Evolutionary conservation across 805 yeast species (phyloP).

Genomic region (Cyberlindnera subsufficiens): DNA sequence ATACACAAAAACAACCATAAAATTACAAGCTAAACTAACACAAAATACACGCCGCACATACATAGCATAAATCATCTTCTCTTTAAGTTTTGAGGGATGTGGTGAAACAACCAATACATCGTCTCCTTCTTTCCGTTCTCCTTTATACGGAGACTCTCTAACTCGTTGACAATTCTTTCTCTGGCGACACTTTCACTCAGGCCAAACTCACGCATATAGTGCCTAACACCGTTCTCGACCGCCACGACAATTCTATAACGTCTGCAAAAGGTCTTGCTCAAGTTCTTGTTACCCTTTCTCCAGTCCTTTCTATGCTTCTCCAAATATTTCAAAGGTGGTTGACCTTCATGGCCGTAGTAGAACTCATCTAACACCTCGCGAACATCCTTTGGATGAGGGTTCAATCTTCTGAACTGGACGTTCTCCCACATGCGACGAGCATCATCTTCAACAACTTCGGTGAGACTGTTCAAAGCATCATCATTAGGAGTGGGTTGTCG

Average conservation of each 20-base stretch:
- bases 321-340: conserved; percentile 22
- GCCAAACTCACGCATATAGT: conserved; percentile 16
- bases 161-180: conserved; percentile 18
- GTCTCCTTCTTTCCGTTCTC: conserved; percentile 24
- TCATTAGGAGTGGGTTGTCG: conserved; percentile 1
- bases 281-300: conserved; percentile 23
- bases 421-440: conserved; percentile 15
- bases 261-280: conserved; percentile 22
- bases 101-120: conserved; percentile 26
- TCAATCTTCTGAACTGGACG: conserved; percentile 16
- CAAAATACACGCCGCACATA: not conserved
- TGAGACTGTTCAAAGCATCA: conserved; percentile 4
- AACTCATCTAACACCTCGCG: conserved; percentile 25
- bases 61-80: conserved; percentile 8
- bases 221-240: conserved; percentile 19
- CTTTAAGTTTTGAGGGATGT: conserved; percentile 22
- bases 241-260: conserved; percentile 23
- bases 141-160: conserved; percentile 19
- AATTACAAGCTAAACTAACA: not conserved
- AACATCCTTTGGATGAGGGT: conserved; percentile 21
- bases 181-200: conserved; percentile 16
- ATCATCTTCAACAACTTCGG: conserved; percentile 11
- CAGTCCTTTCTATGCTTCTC: conserved; percentile 24
- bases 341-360: conserved; percentile 23
- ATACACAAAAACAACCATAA: not conserved